Evolutionary conservation across 495 filamentous ascomycete species (phyloP).

Genomic region (Hypomontagnella monticulosa): DNA sequence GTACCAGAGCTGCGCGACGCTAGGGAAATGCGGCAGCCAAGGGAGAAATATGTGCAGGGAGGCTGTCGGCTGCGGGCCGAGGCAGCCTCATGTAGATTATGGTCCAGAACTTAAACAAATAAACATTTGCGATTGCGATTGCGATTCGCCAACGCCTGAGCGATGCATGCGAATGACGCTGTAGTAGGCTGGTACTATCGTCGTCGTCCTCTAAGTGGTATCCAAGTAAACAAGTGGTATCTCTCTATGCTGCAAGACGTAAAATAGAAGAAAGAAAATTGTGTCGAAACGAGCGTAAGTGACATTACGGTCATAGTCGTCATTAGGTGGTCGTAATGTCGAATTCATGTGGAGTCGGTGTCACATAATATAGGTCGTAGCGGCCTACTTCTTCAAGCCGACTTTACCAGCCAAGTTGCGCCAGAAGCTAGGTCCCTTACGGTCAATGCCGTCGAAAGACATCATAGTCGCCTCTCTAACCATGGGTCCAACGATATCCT

Average conservation of each 20-base stretch:
- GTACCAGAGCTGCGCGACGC: slow-evolving; percentile 11
- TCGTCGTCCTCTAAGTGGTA: slow-evolving; percentile 41
- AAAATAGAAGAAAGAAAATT: slow-evolving; percentile 17
- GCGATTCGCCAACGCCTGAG: slow-evolving; percentile 29
- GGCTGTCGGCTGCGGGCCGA: slow-evolving; percentile 38
- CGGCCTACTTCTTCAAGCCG: slow-evolving; percentile 48
- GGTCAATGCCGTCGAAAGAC: slow-evolving; percentile 50
- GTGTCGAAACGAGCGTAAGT: slow-evolving; percentile 28
- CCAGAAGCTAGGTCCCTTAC: slow-evolving; percentile 54
- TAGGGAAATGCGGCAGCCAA: slow-evolving; percentile 26
- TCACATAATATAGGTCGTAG: slow-evolving; percentile 9
- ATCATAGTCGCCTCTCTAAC: slow-evolving; percentile 65
- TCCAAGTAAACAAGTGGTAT: slow-evolving; percentile 41
- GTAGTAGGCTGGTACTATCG: slow-evolving; percentile 18
- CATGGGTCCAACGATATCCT: slow-evolving; percentile 95
- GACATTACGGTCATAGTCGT: slow-evolving; percentile 37
- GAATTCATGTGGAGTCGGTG: slow-evolving; percentile 9
- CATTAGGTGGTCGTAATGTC: slow-evolving; percentile 32
- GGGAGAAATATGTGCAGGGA: slow-evolving; percentile 30
- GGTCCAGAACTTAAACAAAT: slow-evolving; percentile 32
- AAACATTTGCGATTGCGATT: slow-evolving; percentile 37
- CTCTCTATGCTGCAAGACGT: slow-evolving; percentile 43
- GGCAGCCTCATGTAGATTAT: slow-evolving; percentile 39
- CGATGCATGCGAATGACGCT: slow-evolving; percentile 37
- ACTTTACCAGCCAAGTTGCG: slow-evolving; percentile 57